Percentiles rank a stretch among this genome's conserved stretches.
These are phyloP conservation scores for Tylopilus sp. DNA, from an alignment of 768 basidiomycete genomes.

Conservation along the genomic window DNA sequence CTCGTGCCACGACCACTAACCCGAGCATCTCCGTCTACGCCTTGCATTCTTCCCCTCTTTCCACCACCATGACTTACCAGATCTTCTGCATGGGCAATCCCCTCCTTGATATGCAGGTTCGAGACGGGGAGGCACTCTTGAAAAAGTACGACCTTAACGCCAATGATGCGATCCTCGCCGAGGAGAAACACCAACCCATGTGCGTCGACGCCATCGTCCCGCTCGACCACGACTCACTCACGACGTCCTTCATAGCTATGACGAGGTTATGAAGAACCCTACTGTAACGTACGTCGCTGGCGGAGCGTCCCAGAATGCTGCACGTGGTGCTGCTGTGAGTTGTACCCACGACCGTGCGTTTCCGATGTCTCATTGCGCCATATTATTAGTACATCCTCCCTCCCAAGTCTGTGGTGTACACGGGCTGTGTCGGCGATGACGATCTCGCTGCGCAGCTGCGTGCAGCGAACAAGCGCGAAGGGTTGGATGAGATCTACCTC, in stretches of 20 bases:
- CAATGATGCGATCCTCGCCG: conserved; percentile 95
- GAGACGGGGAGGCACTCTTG: conserved; percentile 76
- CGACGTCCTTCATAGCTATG: conserved; percentile 57
- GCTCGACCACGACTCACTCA: neutral
- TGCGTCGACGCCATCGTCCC: conserved; percentile 27
- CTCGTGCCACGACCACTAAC: conserved; percentile 5
- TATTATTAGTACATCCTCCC: conserved; percentile 85
- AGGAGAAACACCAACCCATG: conserved; percentile 86
- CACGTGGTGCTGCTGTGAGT: conserved; percentile 91
- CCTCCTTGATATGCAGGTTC: conserved; percentile 93
- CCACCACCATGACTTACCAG: conserved; percentile 49
- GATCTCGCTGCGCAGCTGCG: conserved; percentile 87
- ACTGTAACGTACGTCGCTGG: conserved; percentile 91
- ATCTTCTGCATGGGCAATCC: conserved; percentile 95
- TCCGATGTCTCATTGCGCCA: neutral
- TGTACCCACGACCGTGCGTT: neutral
- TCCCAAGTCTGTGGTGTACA: conserved; percentile 83
- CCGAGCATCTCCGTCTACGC: conserved; percentile 13
- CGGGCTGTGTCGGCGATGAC: conserved; percentile 93
- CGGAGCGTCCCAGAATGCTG: conserved; percentile 95
- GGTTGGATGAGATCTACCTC: conserved; percentile 82
- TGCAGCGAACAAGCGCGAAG: conserved; percentile 88
- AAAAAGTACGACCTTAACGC: conserved; percentile 88
- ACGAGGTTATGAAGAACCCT: conserved; percentile 75
- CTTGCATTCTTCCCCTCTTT: conserved; percentile 2